These are phyloP conservation scores for Cytospora schulzeri DNA, from an alignment of 2,329 filamentous ascomycete species.

Conservation along the genomic window DNA sequence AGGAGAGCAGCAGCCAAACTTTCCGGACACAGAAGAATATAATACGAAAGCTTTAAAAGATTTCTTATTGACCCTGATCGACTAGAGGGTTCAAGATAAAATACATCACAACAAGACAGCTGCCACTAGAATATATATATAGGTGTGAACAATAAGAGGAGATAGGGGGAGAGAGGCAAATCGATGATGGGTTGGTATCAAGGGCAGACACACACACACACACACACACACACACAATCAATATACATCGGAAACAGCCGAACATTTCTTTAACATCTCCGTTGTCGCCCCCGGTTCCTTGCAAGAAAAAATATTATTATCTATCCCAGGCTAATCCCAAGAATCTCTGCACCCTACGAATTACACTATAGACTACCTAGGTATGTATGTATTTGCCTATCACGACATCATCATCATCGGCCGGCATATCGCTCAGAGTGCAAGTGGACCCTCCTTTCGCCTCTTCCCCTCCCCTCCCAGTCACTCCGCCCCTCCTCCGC, in stretches of 20 bases:
- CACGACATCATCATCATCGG: conserved; percentile 2
- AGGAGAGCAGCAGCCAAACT: too few species aligned
- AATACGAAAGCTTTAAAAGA: too few species aligned
- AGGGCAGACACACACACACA: too few species aligned
- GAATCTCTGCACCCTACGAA: neutral
- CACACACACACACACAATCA: too few species aligned
- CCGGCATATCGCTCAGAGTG: neutral
- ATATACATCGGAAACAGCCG: neutral
- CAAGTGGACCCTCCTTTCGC: neutral
- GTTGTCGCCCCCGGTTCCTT: neutral
- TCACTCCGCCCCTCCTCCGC: too few species aligned
- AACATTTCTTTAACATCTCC: neutral
- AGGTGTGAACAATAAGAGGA: neutral
- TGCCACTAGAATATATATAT: neutral
- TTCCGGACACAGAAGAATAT: too few species aligned
- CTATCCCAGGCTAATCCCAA: neutral
- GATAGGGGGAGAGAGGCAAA: neutral
- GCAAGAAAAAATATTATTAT: too few species aligned
- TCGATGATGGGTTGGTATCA: neutral
- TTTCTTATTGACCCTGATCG: neutral
- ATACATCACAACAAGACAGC: too few species aligned
- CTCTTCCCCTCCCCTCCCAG: neutral
- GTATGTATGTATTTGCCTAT: neutral
- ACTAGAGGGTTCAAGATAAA: neutral
- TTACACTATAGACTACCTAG: neutral